These are phyloP conservation scores for Yamadazyma siamensis DNA, from an alignment of 1,139 yeast species.

Conservation along the genomic window DNA sequence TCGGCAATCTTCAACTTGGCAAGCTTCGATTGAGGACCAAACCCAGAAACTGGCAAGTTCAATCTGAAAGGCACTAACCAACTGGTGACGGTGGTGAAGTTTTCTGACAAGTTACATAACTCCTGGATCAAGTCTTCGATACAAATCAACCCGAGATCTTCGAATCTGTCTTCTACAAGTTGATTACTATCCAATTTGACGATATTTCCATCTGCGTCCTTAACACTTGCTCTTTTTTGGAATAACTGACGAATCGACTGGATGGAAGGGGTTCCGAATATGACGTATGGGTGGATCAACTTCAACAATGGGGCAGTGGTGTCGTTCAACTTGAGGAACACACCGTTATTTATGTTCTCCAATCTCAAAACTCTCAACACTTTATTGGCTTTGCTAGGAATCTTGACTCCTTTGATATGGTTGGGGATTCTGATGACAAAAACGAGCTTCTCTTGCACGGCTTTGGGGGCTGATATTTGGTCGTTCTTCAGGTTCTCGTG, in stretches of 20 bases:
- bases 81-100: conserved; percentile 54
- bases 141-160: conserved; percentile 66
- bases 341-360: conserved; percentile 60
- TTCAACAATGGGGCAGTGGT: conserved; percentile 58
- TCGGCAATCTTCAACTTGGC: conserved; percentile 45
- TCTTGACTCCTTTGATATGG: conserved; percentile 52
- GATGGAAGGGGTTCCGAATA: conserved; percentile 70
- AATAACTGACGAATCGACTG: conserved; percentile 66
- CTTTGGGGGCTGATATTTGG: conserved; percentile 6
- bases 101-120: conserved; percentile 57
- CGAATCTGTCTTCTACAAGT: conserved; percentile 68
- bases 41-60: conserved; percentile 68
- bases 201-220: conserved; percentile 29
- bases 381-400: conserved; percentile 64
- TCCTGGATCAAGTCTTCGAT: conserved; percentile 77
- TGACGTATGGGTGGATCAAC: conserved; percentile 67
- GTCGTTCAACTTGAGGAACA: conserved; percentile 60
- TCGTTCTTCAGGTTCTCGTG: conserved; percentile 37
- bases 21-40: conserved; percentile 60
- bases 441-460: conserved; percentile 43
- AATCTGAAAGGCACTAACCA: conserved; percentile 71
- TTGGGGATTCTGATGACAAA: conserved; percentile 66
- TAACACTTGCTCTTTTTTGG: conserved; percentile 70
- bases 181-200: conserved; percentile 67
- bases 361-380: conserved; percentile 59